These are phyloP conservation scores for Ogataea glucozyma DNA, from an alignment of 805 yeast genomes.

Conservation along the genomic window DNA sequence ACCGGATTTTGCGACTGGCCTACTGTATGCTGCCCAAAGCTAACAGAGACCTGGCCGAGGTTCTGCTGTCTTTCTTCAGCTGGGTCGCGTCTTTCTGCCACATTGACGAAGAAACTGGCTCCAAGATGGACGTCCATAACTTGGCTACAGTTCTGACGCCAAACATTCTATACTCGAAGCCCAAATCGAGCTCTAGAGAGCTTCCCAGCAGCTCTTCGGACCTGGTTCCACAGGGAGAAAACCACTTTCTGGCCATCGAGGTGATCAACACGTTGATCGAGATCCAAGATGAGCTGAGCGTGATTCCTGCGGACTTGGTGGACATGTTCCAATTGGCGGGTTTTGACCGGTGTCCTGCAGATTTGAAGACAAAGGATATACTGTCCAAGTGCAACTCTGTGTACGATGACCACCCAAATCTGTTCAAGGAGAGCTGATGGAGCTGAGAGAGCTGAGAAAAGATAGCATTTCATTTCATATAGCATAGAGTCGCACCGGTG, in stretches of 20 bases:
- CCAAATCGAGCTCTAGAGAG: conserved; percentile 31
- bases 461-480: no score
- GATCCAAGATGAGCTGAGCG: conserved; percentile 73
- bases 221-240: conserved; percentile 50
- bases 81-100: conserved; percentile 97
- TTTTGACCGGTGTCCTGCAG: conserved; percentile 33
- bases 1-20: conserved; percentile 57
- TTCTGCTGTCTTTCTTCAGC: conserved; percentile 76
- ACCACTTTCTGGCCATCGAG: conserved; percentile 86
- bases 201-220: conserved; percentile 25
- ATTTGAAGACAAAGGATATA: conserved; percentile 41
- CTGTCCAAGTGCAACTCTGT: conserved; percentile 35
- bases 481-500: no score
- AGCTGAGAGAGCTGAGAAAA: no score
- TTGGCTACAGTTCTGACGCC: conserved; percentile 96
- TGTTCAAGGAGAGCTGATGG: conserved; percentile 13
- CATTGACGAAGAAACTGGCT: conserved; percentile 84
- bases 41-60: conserved; percentile 85
- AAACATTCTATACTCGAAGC: conserved; percentile 70
- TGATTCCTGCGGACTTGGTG: conserved; percentile 69
- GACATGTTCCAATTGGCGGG: conserved; percentile 49
- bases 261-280: conserved; percentile 83
- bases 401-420: conserved; percentile 30
- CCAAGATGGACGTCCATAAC: conserved; percentile 95
- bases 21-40: conserved; percentile 79